Evolutionary conservation across 2,329 filamentous ascomycete species (phyloP).

Genomic region (Sclerotinia subarctica): DNA sequence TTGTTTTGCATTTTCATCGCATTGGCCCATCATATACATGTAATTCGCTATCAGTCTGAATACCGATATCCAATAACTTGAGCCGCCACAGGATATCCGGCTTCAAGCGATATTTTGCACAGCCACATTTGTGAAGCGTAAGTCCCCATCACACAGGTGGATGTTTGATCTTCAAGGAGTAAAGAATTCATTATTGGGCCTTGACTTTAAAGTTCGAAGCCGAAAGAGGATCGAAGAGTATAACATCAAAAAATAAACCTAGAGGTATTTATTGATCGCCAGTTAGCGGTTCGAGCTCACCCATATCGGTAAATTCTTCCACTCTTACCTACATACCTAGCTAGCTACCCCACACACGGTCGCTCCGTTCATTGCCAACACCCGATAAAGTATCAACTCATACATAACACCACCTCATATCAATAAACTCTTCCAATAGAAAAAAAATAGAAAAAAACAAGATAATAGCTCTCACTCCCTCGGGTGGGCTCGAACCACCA

Average conservation of each 20-base stretch:
- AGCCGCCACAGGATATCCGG: neutral
- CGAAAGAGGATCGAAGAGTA: neutral
- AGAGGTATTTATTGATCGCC: neutral
- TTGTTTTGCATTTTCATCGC: neutral
- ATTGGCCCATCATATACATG: conserved; percentile 2
- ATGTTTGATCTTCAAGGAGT: neutral
- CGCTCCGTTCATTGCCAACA: neutral
- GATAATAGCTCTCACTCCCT: neutral
- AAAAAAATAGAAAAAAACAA: rapidly evolving
- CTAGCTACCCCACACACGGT: neutral
- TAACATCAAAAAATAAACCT: neutral
- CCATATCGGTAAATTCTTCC: neutral
- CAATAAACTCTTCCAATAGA: no score
- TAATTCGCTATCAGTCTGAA: neutral
- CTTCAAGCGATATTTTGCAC: neutral
- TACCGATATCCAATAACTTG: neutral
- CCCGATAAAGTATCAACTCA: neutral
- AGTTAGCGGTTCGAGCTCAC: conserved; percentile 8
- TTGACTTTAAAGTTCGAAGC: neutral
- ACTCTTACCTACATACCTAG: no score
- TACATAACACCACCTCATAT: no score
- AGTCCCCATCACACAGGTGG: neutral
- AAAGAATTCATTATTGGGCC: neutral
- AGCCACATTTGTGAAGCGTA: neutral
- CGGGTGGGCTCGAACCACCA: conserved; percentile 16